Base-by-base conservation (phyloP, 2,329 filamentous ascomycete species). In the Aschersonia sp. region DNA sequence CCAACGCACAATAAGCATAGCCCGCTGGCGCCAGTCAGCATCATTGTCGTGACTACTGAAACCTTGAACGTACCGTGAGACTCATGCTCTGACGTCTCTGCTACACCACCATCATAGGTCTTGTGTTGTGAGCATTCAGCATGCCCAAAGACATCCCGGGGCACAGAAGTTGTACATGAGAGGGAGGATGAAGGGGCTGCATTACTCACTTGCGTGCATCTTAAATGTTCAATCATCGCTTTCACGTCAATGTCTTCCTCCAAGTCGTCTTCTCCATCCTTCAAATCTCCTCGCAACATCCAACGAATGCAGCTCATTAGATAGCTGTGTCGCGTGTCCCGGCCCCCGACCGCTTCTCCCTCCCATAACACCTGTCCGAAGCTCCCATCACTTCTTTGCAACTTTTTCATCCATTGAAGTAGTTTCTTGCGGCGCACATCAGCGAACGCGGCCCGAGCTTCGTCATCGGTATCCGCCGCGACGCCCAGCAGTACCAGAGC, bases 251-350 rank as follows among this genome's bases (percentile, higher is more conserved):
- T 80, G 65, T 95, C 89, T 12, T 77, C 70, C 1, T 81, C 71
- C 55, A 69, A 76, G 2, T 71, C 71, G 8, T 72, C 67, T 11
- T 74, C 69, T 0, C 70, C 73, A 30, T 67, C 66, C 44, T 58
- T 51, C n/a, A 72, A 60, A 29, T 72, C 70, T 0, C 84, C 87
- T 41, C 82, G 72, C 43, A 98, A 63, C 48, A 94, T 84, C 77
- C 86, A 95, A 40, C 92, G 73, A 32, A 94, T 81, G 7, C 81
- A 81, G 14, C 84, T 77, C 4, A 86, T 89, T 58, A 88, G 81
- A 62, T 92, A 95, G 56, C 87, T 92, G 60, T 90, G 90, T 48
- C 92, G 74, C 67, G 88, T 83, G 64, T 98, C 92, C 48, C 77
- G 76, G 0, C 87, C 87, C 0, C 90, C 90, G 37, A 81, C 77